Conservation (phyloP, 176 grass and related monocot genomes). For the Panicum miliaceum region DNA sequence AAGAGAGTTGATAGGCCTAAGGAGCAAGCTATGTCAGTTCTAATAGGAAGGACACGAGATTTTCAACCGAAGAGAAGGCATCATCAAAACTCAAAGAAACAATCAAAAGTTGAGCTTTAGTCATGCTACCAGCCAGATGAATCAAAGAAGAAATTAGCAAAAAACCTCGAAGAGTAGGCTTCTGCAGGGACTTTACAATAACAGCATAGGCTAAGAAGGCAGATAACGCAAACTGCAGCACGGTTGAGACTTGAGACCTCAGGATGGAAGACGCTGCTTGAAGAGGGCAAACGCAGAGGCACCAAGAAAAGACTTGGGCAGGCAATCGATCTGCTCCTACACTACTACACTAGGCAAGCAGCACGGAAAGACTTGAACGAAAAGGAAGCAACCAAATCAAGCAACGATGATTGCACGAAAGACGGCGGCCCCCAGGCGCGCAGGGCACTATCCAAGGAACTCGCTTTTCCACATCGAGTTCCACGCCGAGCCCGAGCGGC, state of each 20-base stretch:
- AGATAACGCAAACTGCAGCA: background rate
- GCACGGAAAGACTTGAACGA: slow-evolving; percentile 35
- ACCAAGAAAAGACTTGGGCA: slow-evolving; percentile 16
- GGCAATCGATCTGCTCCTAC: background rate
- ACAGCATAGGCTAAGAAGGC: slow-evolving; percentile 10
- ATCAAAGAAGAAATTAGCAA: slow-evolving; percentile 16
- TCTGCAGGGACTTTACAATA: background rate
- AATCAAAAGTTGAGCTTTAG: background rate
- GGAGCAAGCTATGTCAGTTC: background rate
- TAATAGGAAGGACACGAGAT: background rate
- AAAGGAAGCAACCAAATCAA: slow-evolving; percentile 56
- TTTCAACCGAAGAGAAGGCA: slow-evolving; percentile 6
- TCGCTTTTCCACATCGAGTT: slow-evolving; percentile 46
- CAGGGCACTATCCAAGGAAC: slow-evolving; percentile 35
- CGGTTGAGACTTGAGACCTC: background rate
- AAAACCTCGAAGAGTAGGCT: background rate
- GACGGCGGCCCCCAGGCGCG: slow-evolving; percentile 38
- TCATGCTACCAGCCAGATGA: slow-evolving; percentile 15
- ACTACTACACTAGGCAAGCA: slow-evolving; percentile 23
- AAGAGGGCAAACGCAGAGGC: slow-evolving; percentile 22
- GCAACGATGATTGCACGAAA: slow-evolving; percentile 64
- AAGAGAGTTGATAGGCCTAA: background rate
- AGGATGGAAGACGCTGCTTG: background rate
- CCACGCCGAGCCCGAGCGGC: slow-evolving; percentile 22
- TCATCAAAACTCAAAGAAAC: background rate